Base-by-base conservation (phyloP, 257 asterid species). In the Henckelia pumila region DNA sequence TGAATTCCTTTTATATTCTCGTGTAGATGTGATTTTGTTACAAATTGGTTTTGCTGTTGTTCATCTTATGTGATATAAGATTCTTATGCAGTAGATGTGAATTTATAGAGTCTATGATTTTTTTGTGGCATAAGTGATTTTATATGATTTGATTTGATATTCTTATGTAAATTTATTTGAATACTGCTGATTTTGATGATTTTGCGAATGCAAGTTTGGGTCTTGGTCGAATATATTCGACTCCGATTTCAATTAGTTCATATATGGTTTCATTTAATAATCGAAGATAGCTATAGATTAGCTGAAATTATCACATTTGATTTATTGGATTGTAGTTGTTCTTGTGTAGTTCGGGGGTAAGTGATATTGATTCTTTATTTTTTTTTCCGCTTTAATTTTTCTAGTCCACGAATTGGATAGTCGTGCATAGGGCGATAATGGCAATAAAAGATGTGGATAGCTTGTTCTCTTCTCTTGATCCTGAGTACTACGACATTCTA, bases 371-470 rank as follows among this genome's bases (percentile, higher is more conserved):
- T 62, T 80, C 66, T 37, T 19, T 17, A 7, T 3, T 62, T 4
- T 0, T 71, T 44, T 49, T 14, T 57, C 44, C 49, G 16, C 11
- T 16, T 11, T 37, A 2, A 8, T 14, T 66, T 72, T 61, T 81
- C 68, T 55, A 94, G 99, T 91, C 97, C 32, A 96, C 97, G 52
- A 91, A 87, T 79, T 94, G 99, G 99, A 88, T 91, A 60, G 99
- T 78, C 82, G 99, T 94, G 26, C 99, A 94, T 80, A 83, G 99
- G 75, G 97, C 99, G 66, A 77, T 94, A 75, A 94, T 94, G 97
- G 97, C 99, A 58, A 91, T 88, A 62, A 94, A 85, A 75, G 99
- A 91, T 75, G 82, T 85, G 37, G 99, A 94, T 56, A 90, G 96
- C 80, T 78, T 94, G 91, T 91, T 91, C 84, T 80, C 85, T 26